Evolutionary conservation across 75 land plant species (phyloP), one percentile per base, ranked within the genome.

Genomic region (Chamaecyparis obtusa): DNA sequence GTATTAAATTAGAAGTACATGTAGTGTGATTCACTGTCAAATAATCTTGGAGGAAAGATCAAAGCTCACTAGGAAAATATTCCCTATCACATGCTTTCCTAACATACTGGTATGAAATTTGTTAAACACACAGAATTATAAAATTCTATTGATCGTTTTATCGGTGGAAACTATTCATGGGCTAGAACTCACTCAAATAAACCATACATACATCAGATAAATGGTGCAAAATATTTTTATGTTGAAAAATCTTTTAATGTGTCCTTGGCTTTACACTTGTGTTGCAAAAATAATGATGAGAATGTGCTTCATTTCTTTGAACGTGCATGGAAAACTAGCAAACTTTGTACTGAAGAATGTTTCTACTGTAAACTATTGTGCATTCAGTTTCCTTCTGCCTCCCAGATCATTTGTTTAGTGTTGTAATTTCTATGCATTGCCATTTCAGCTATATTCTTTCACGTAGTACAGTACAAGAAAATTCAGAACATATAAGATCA

Each of bases 381-480:
- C 16, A 27, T n/a, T 81, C 49, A 27, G 14, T 44, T 81, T 46
- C n/a, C 54, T 81, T 46, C 51, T 2, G 49, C n/a, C n/a, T 46
- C n/a, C n/a, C 1, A 1, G 27, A 43, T n/a, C n/a, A 81, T 43
- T 24, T 43, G 14, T 39, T 81, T 13, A 81, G 5, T 39, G 41
- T 39, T 39, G 41, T 2, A 39, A 81, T 1, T 46, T 81, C 51
- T 81, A 46, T 81, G 2, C 5, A 44, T 2, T 9, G 3, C n/a
- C 32, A 10, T 49, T 81, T 81, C 83, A 13, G 39, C 15, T 81
- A 33, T 74, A 81, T n/a, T 81, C 83, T 81, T 49, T 43, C n/a
- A 1, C 83, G 46, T 24, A 33, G 76, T 27, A 81, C 44, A n/a
- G 33, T 49, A 81, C 24, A 24, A 39, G 51, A n/a, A 43, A 81